These are phyloP conservation scores for Emericellopsis terricola DNA, from an alignment of 495 filamentous ascomycete species.

Conservation along the genomic window DNA sequence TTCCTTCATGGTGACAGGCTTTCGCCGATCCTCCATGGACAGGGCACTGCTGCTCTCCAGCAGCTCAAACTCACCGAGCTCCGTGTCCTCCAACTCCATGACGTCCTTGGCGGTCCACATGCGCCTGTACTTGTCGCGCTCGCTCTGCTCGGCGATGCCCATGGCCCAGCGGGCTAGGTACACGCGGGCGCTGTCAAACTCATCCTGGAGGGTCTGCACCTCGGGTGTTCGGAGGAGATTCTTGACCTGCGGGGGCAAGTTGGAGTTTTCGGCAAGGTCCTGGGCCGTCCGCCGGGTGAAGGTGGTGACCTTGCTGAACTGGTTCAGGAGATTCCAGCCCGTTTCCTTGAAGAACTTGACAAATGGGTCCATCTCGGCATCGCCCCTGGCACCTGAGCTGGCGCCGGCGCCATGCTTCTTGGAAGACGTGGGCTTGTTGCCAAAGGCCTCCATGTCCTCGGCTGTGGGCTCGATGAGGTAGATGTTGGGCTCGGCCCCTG, in stretches of 20 bases:
- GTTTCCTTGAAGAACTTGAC: slow-evolving; percentile 92
- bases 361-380: slow-evolving; percentile 86
- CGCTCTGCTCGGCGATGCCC: slow-evolving; percentile 93
- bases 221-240: slow-evolving; percentile 80
- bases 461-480: slow-evolving; percentile 78
- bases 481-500: slow-evolving; percentile 65
- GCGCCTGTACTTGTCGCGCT: slow-evolving; percentile 60
- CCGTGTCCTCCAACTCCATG: slow-evolving; percentile 81
- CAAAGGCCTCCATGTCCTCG: slow-evolving; percentile 72
- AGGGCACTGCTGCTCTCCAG: slow-evolving; percentile 64
- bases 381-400: slow-evolving; percentile 14
- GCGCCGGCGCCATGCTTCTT: background rate
- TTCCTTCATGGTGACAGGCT: slow-evolving; percentile 60
- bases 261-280: slow-evolving; percentile 76
- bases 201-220: slow-evolving; percentile 85
- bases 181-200: slow-evolving; percentile 88
- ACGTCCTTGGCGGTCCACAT: slow-evolving; percentile 92
- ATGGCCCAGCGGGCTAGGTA: slow-evolving; percentile 96
- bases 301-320: slow-evolving; percentile 88
- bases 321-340: slow-evolving; percentile 87
- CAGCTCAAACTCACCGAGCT: slow-evolving; percentile 89
- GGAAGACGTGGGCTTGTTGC: slow-evolving; percentile 31
- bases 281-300: slow-evolving; percentile 86
- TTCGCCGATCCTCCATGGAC: slow-evolving; percentile 54
- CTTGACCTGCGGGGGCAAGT: slow-evolving; percentile 70